A percentile compares a stretch with the other conserved stretches of the same genome.
Evolutionary conservation across 2,329 filamentous ascomycete genomes (phyloP).

Genomic region (Botrytis galanthina): DNA sequence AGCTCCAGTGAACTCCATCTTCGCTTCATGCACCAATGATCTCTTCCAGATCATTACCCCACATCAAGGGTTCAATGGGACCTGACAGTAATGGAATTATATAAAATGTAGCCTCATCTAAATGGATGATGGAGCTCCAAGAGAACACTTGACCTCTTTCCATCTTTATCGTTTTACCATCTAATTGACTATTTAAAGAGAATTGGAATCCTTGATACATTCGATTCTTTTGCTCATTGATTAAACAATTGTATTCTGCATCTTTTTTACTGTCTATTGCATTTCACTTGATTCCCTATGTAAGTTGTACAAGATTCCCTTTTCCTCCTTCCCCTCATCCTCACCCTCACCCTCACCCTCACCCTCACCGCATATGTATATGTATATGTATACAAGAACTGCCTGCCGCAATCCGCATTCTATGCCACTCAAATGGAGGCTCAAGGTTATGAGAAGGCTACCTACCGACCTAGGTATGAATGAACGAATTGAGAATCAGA

Average conservation of each 20-base stretch:
- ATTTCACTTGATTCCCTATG: not conserved
- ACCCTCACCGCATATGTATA: slow-evolving; percentile 1
- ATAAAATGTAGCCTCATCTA: slow-evolving; percentile 17
- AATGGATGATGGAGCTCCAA: not conserved
- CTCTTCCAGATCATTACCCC: not conserved
- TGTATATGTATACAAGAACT: slow-evolving; percentile 10
- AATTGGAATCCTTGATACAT: not conserved
- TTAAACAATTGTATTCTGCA: not conserved
- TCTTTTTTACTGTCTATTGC: not conserved
- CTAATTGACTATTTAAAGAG: not conserved
- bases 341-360: not conserved
- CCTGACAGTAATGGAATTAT: slow-evolving; percentile 6
- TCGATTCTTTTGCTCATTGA: not conserved
- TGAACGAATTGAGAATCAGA: not conserved
- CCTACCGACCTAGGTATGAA: not conserved
- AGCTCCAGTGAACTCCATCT: not conserved
- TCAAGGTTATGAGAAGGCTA: not conserved
- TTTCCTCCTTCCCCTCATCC: not conserved
- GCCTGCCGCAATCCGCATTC: slow-evolving; percentile 14
- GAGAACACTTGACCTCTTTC: slow-evolving; percentile 20
- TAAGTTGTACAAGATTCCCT: slow-evolving; percentile 14
- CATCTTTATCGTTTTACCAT: not conserved
- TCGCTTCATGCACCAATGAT: slow-evolving; percentile 17
- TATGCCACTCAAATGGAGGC: not conserved
- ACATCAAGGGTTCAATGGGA: slow-evolving; percentile 14